Conservation (phyloP, 192 early-diverging fungal genomes). For the Funneliformis geosporum region DNA sequence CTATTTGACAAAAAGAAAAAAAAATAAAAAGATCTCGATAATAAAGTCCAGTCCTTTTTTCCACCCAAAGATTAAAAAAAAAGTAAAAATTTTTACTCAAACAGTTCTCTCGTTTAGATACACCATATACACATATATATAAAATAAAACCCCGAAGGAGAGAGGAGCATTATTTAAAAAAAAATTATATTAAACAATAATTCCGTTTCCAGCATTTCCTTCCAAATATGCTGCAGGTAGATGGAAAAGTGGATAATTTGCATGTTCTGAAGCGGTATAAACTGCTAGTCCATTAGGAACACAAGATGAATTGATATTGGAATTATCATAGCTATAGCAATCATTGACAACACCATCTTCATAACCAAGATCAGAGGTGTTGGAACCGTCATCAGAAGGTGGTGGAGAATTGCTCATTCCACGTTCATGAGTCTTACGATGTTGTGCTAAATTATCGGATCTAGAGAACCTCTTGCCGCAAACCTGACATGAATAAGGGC, state of each 20-base stretch:
- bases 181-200: conserved; percentile 11
- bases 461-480: conserved; percentile 61
- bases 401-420: conserved; percentile 27
- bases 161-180: not conserved
- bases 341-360: conserved; percentile 23
- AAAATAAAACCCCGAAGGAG: not conserved
- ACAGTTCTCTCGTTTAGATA: not conserved
- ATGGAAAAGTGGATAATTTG: not conserved
- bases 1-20: conserved; percentile 13
- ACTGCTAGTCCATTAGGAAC: conserved; percentile 28
- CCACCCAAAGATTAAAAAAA: conserved; percentile 34
- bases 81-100: not conserved
- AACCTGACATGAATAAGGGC: conserved; percentile 55
- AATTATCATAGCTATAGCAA: conserved; percentile 21
- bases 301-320: conserved; percentile 3
- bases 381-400: conserved; percentile 28
- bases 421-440: conserved; percentile 58
- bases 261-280: not conserved
- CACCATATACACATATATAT: not conserved
- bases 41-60: conserved; percentile 34
- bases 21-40: not conserved
- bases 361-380: conserved; percentile 27
- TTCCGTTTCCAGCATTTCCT: conserved; percentile 18
- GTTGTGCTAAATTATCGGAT: conserved; percentile 60
- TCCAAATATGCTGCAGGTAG: conserved; percentile 17